phyloP scores from a whole-genome alignment of 2,329 filamentous ascomycete genomes.

The Fusarium nygamai region DNA sequence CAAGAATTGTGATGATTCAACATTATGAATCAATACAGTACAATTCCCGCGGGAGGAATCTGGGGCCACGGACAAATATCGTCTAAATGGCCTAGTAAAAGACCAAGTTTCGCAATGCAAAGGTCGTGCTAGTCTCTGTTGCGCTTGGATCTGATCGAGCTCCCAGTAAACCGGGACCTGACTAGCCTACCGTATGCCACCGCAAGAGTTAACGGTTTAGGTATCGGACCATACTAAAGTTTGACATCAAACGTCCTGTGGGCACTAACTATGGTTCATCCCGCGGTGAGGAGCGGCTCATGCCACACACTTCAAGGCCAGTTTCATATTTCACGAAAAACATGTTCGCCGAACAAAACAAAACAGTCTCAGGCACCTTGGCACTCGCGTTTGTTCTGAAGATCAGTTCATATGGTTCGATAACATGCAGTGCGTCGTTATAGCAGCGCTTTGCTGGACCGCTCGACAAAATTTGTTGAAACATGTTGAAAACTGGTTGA shows the following conservation, averaged over 20 bases:
- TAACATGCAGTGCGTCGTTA: neutral
- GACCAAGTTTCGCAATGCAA: neutral
- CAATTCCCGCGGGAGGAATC: neutral
- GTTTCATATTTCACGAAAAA: conserved; percentile 1
- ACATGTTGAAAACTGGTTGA: neutral
- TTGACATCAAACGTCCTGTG: neutral
- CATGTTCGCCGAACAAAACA: neutral
- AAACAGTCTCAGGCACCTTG: neutral
- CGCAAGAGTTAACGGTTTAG: conserved; percentile 1
- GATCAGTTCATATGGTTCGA: neutral
- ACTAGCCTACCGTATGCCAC: neutral
- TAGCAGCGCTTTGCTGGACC: neutral
- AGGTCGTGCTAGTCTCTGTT: neutral
- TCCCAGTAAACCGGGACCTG: neutral
- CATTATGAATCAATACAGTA: neutral
- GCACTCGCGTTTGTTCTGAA: neutral
- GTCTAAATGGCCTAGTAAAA: neutral
- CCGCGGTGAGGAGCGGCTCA: neutral
- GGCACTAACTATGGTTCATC: neutral
- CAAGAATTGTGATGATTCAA: neutral
- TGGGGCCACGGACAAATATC: neutral
- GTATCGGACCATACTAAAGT: neutral
- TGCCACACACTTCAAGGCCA: neutral
- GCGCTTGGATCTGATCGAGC: neutral
- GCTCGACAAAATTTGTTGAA: neutral